phyloP scores from a whole-genome alignment of 2,329 filamentous ascomycete species.

The Fusarium tricinctum region DNA sequence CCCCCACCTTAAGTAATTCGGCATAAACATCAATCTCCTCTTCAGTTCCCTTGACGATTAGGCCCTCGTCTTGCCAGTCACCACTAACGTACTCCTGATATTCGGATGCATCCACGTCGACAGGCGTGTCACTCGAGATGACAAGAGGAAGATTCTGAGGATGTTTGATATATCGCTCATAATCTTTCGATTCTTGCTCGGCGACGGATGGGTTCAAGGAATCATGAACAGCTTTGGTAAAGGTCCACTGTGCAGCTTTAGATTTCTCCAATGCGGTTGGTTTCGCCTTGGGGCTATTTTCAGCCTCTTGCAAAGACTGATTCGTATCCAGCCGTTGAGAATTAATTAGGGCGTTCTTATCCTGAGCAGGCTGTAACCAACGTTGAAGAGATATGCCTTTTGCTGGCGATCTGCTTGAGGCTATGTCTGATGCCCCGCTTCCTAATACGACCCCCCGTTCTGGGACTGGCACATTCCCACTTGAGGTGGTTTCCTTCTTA shows the following conservation, averaged over 20 bases:
- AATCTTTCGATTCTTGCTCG: slow-evolving; percentile 83
- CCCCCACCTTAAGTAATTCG: slow-evolving; percentile 81
- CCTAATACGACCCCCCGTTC: slow-evolving; percentile 45
- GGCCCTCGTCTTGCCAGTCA: slow-evolving; percentile 71
- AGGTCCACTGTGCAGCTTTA: slow-evolving; percentile 87
- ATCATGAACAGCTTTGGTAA: slow-evolving; percentile 86
- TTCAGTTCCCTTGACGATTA: slow-evolving; percentile 66
- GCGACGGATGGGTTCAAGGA: slow-evolving; percentile 89
- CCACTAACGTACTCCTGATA: slow-evolving; percentile 86
- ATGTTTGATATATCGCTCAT: slow-evolving; percentile 88
- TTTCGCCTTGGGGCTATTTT: slow-evolving; percentile 60
- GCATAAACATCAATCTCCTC: slow-evolving; percentile 71
- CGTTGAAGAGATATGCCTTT: slow-evolving; percentile 70
- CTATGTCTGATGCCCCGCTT: slow-evolving; percentile 58
- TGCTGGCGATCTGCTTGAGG: slow-evolving; percentile 56
- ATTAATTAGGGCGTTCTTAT: slow-evolving; percentile 50
- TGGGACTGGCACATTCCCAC: slow-evolving; percentile 70
- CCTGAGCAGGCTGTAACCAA: slow-evolving; percentile 69
- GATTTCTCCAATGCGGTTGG: slow-evolving; percentile 78
- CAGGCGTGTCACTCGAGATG: slow-evolving; percentile 75
- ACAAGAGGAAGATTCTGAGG: slow-evolving; percentile 90
- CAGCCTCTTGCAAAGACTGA: slow-evolving; percentile 37
- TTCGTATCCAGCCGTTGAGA: slow-evolving; percentile 32
- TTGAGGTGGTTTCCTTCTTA: slow-evolving; percentile 76
- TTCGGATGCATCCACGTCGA: slow-evolving; percentile 72